Base-by-base conservation (phyloP, 208 protist genomes). In the Histomonas meleagridis region DNA sequence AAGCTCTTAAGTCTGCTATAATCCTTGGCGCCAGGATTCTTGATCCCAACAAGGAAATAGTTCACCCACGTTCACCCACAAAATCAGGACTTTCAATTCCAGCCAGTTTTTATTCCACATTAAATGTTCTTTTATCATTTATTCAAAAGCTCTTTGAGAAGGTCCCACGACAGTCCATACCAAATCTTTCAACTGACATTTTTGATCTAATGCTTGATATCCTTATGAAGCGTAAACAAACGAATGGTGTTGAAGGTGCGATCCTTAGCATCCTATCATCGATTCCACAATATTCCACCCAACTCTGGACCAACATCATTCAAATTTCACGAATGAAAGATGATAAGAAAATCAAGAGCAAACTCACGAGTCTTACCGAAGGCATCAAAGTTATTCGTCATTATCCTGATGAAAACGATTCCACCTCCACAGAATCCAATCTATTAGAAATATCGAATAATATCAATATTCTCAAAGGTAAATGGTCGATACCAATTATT, bases 41-140 rank as follows among this genome's bases (percentile, higher is more conserved):
- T 2, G 38, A 86, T 32, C 76, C 76, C 2, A 28, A n/a, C 14
- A 86, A 55, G 18, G 46, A 51, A 86, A 35, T 86, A 38, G 18
- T 14, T 55, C 38, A 46, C 9, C n/a, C n/a, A n/a, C 51, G 76
- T 55, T n/a, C 76, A 18, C 23, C 23, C 2, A n/a, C 12, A 35
- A 86, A 49, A 86, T 86, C 76, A n/a, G 76, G 46, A 86, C 38
- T 86, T 38, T 18, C 23, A 14, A 86, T 86, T 55, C 76, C 76
- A 86, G 55, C n/a, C 10, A 18, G 3, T 32, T 43, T 43, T 32
- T 86, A 55, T 46, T 32, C 4, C 23, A 26, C 32, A 14, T 21
- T 86, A 16, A 32, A 9, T 3, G 18, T 5, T 35, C 16, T 43
- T 0, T 21, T 86, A 32, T 16, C 23, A 32, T 86, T 38, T 55